These are phyloP conservation scores for Sporisorium iseilematis-ciliati DNA, from an alignment of 1,284 basidiomycete genomes.

Conservation along the genomic window DNA sequence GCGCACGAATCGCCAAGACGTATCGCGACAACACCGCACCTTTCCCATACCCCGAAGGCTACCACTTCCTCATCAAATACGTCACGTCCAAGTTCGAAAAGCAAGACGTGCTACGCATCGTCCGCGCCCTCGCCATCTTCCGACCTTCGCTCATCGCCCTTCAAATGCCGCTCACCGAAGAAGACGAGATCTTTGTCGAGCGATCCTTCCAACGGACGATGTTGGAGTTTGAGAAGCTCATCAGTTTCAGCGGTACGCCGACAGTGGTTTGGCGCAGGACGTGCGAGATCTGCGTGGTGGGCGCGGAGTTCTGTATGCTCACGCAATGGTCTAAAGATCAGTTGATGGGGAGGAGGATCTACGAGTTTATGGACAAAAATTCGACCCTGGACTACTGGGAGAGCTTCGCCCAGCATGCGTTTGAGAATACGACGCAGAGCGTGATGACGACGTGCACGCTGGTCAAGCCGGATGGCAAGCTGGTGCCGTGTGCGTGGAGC, in stretches of 20 bases:
- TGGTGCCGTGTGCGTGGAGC: slow-evolving; percentile 66
- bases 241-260: slow-evolving; percentile 97
- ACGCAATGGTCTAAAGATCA: slow-evolving; percentile 72
- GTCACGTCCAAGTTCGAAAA: slow-evolving; percentile 84
- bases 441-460: slow-evolving; percentile 66
- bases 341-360: slow-evolving; percentile 66
- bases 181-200: slow-evolving; percentile 80
- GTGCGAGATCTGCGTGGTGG: slow-evolving; percentile 95
- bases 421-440: slow-evolving; percentile 67
- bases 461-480: slow-evolving; percentile 59
- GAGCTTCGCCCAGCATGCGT: slow-evolving; percentile 67
- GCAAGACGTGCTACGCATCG: slow-evolving; percentile 91
- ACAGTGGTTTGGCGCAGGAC: slow-evolving; percentile 99
- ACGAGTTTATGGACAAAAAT: slow-evolving; percentile 68
- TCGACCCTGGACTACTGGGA: slow-evolving; percentile 68
- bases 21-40: slow-evolving; percentile 62
- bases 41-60: slow-evolving; percentile 68
- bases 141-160: slow-evolving; percentile 94
- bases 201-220: slow-evolving; percentile 93
- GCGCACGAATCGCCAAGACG: slow-evolving; percentile 63
- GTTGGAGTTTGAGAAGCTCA: slow-evolving; percentile 94
- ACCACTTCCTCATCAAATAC: slow-evolving; percentile 69
- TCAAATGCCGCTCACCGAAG: slow-evolving; percentile 73
- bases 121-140: slow-evolving; percentile 92
- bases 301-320: slow-evolving; percentile 94